phyloP scores from a whole-genome alignment of 352 stramenopile genomes.

The Aphanomyces stellatus region DNA sequence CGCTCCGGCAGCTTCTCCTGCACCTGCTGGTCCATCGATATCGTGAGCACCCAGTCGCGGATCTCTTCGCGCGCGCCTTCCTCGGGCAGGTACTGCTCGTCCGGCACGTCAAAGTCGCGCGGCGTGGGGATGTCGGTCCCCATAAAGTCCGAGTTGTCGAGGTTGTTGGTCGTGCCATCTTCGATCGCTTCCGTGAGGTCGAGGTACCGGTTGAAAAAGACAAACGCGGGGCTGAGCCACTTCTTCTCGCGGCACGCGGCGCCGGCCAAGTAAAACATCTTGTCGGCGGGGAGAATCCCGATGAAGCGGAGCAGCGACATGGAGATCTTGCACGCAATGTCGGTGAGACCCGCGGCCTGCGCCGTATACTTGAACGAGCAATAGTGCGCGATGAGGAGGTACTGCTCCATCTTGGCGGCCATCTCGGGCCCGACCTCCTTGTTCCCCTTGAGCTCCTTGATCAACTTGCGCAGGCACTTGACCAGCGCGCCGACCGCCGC shows the following conservation, averaged over 20 bases:
- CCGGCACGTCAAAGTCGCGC: slow-evolving; percentile 61
- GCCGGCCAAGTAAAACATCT: slow-evolving; percentile 91
- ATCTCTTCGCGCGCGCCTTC: slow-evolving; percentile 88
- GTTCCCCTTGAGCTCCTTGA: slow-evolving; percentile 54
- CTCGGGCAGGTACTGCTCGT: slow-evolving; percentile 67
- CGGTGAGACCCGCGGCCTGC: slow-evolving; percentile 40
- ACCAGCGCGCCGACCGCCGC: slow-evolving; percentile 49
- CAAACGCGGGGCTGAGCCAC: slow-evolving; percentile 88
- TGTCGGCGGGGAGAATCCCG: slow-evolving; percentile 84
- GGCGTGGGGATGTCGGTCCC: slow-evolving; percentile 87
- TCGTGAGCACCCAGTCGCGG: slow-evolving; percentile 90
- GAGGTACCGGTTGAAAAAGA: slow-evolving; percentile 93
- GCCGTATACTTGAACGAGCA: slow-evolving; percentile 67
- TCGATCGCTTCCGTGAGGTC: slow-evolving; percentile 93
- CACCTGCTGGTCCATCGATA: slow-evolving; percentile 93
- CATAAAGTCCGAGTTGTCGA: slow-evolving; percentile 93
- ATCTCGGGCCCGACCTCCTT: slow-evolving; percentile 54
- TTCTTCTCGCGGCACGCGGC: slow-evolving; percentile 72
- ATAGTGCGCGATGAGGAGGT: slow-evolving; percentile 68
- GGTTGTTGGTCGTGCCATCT: slow-evolving; percentile 59
- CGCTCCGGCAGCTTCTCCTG: slow-evolving; percentile 82
- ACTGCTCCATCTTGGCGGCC: slow-evolving; percentile 68
- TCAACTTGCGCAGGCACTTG: slow-evolving; percentile 48
- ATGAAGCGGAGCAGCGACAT: slow-evolving; percentile 88
- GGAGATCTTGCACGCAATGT: slow-evolving; percentile 66